These are phyloP conservation scores for Phlebiopsis gigantea DNA, from an alignment of 768 basidiomycete species.

Conservation along the genomic window DNA sequence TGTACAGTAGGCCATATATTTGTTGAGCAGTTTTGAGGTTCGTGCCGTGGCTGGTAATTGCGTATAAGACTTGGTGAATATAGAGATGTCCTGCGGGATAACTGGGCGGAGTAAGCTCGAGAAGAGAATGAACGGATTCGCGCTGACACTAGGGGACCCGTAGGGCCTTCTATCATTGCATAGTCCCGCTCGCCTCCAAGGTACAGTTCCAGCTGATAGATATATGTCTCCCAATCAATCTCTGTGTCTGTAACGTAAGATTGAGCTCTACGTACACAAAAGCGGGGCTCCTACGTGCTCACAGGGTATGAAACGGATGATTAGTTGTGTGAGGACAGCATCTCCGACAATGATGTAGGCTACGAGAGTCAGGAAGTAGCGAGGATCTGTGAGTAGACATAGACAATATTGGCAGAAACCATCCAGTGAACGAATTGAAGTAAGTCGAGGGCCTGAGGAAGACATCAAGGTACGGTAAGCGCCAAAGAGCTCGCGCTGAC, in stretches of 20 bases:
- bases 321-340: slow-evolving; percentile 69
- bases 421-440: slow-evolving; percentile 10
- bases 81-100: slow-evolving; percentile 94
- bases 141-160: slow-evolving; percentile 85
- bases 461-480: slow-evolving; percentile 1
- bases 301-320: slow-evolving; percentile 84
- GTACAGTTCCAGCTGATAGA: slow-evolving; percentile 79
- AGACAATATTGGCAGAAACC: slow-evolving; percentile 13
- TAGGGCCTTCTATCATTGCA: slow-evolving; percentile 76
- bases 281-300: slow-evolving; percentile 27
- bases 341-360: slow-evolving; percentile 66
- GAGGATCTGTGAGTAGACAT: slow-evolving; percentile 44
- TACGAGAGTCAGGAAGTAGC: slow-evolving; percentile 66
- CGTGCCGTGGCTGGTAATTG: slow-evolving; percentile 53
- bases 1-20: slow-evolving; percentile 72
- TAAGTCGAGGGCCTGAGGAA: slow-evolving; percentile 5
- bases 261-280: neutral
- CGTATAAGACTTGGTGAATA: slow-evolving; percentile 69
- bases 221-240: slow-evolving; percentile 97
- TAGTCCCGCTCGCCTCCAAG: slow-evolving; percentile 82
- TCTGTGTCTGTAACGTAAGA: slow-evolving; percentile 73
- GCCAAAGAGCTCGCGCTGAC: too few species aligned
- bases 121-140: neutral
- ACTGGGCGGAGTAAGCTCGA: slow-evolving; percentile 33
- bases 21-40: slow-evolving; percentile 67